Conservation (phyloP, 192 early-diverging fungal genomes). For the Entomortierella beljakovae region DNA sequence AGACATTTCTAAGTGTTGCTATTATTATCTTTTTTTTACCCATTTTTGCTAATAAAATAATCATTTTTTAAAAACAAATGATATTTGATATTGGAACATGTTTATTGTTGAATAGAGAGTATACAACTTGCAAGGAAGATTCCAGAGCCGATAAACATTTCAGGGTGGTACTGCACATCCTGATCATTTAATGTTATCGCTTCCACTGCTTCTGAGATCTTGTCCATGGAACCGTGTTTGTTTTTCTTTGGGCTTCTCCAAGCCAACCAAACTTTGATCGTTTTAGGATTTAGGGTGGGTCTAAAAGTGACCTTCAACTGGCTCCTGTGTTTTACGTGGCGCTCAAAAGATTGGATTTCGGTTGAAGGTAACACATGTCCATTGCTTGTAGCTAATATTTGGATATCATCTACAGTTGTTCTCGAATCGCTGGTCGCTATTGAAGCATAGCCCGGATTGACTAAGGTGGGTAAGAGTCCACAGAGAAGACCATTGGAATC, state of each 20-base stretch:
- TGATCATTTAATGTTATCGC: conserved; percentile 9
- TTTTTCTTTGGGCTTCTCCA: conserved; percentile 8
- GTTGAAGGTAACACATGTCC: conserved; percentile 28
- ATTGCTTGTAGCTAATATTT: conserved; percentile 16
- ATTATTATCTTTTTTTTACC: too few relatives aligned
- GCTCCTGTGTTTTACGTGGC: not conserved
- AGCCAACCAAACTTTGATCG: conserved; percentile 28
- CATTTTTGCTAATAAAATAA: too few relatives aligned
- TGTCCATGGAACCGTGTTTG: not conserved
- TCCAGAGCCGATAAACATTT: not conserved
- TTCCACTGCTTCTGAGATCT: not conserved
- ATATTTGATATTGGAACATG: too few relatives aligned
- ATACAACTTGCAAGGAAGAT: conserved; percentile 18
- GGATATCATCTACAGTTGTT: too few relatives aligned
- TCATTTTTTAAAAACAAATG: too few relatives aligned
- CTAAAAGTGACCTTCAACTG: conserved; percentile 11
- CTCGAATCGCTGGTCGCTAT: not conserved
- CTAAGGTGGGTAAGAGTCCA: conserved; percentile 1
- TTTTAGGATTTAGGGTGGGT: conserved; percentile 4
- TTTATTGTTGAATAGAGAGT: not conserved
- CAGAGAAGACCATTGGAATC: conserved; percentile 15
- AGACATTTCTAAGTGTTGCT: conserved; percentile 45
- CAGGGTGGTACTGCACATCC: not conserved
- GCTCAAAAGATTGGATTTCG: conserved; percentile 21
- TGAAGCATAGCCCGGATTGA: not conserved